These are phyloP conservation scores for Pestalotiopsis sp. DNA, from an alignment of 2,329 filamentous ascomycete species.

Conservation along the genomic window DNA sequence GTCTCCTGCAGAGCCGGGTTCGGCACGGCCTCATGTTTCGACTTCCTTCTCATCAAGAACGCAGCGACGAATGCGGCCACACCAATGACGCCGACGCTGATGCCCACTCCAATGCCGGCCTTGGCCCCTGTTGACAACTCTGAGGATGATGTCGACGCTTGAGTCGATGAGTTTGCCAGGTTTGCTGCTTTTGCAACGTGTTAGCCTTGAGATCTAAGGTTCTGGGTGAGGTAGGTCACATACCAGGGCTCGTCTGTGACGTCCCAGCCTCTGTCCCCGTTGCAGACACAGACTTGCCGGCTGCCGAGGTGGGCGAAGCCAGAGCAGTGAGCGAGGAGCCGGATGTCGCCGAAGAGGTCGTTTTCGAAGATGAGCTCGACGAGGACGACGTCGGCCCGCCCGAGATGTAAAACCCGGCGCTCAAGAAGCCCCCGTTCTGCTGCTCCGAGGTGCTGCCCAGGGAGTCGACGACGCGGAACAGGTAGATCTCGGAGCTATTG, in stretches of 20 bases:
- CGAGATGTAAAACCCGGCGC: slow-evolving; percentile 25
- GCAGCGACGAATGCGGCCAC: not conserved
- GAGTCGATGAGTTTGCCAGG: not conserved
- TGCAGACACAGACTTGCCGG: no score
- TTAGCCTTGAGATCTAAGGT: not conserved
- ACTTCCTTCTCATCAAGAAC: not conserved
- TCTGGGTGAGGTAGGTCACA: not conserved
- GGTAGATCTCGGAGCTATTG: slow-evolving; percentile 27
- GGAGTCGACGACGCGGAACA: slow-evolving; percentile 26
- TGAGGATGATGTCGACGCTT: not conserved
- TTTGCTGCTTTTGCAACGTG: not conserved
- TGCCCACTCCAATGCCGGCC: not conserved
- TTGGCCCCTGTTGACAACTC: not conserved
- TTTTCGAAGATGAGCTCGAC: slow-evolving; percentile 11
- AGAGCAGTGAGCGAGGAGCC: slow-evolving; percentile 4
- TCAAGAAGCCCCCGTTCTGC: slow-evolving; percentile 23
- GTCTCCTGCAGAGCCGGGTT: not conserved
- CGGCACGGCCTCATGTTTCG: not conserved
- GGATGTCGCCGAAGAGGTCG: slow-evolving; percentile 20
- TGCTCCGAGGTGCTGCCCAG: slow-evolving; percentile 20
- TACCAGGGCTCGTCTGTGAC: not conserved
- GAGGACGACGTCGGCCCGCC: slow-evolving; percentile 13
- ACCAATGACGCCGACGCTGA: not conserved
- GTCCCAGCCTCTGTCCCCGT: not conserved
- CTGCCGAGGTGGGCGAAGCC: not conserved